These are phyloP conservation scores for Umbilicus rupestris DNA, from an alignment of 164 flowering plant genomes.

Conservation along the genomic window DNA sequence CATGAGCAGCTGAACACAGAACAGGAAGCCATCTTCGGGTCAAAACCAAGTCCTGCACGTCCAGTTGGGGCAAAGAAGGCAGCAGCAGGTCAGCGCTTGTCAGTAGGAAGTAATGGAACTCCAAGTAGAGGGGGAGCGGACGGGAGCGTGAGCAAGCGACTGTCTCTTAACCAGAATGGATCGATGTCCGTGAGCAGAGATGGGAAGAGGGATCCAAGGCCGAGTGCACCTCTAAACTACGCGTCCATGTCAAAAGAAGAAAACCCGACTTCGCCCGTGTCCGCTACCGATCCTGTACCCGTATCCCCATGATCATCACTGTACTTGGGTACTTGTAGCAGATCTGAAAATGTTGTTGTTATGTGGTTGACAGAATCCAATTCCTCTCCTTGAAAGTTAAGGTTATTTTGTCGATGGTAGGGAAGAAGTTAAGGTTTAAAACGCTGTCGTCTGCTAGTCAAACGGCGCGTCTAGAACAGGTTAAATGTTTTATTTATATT, in stretches of 20 bases:
- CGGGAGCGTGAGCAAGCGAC: constrained; percentile 63
- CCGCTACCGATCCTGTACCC: constrained; percentile 47
- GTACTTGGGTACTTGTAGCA: too few relatives aligned
- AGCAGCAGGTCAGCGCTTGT: constrained; percentile 62
- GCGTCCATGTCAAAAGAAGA: constrained; percentile 78
- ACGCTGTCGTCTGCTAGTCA: too few relatives aligned
- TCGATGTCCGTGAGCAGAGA: constrained; percentile 49
- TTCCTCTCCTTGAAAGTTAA: too few relatives aligned
- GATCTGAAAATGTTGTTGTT: too few relatives aligned
- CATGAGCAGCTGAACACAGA: constrained; percentile 73
- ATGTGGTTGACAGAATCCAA: too few relatives aligned
- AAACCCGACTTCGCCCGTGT: constrained; percentile 59
- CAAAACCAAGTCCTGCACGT: constrained; percentile 78
- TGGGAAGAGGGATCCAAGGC: constrained; percentile 54
- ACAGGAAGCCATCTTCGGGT: constrained; percentile 62
- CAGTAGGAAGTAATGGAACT: constrained; percentile 75
- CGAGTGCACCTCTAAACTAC: constrained; percentile 63
- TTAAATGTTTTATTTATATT: background rate
- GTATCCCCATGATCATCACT: constrained; percentile 52
- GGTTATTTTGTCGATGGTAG: too few relatives aligned
- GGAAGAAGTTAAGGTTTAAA: too few relatives aligned
- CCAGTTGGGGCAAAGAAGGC: constrained; percentile 58
- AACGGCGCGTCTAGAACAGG: too few relatives aligned
- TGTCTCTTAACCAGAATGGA: constrained; percentile 73
- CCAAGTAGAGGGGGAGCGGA: constrained; percentile 55